Evolutionary conservation across 352 stramenopile genomes (phyloP).

Genomic region (Elongisporangium senticosum): DNA sequence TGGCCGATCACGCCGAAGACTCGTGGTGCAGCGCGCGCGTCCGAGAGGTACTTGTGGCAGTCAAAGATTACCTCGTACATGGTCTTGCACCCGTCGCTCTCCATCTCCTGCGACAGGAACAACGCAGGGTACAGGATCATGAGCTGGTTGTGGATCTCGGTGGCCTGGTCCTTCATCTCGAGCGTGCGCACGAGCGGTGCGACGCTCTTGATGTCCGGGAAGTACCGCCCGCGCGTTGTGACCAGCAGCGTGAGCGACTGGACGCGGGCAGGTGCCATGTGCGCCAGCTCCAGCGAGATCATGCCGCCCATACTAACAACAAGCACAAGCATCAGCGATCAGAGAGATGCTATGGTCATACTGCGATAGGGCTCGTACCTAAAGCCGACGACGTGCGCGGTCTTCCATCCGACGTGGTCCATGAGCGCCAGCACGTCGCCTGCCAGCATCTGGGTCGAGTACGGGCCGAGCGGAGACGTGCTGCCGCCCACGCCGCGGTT

Average conservation of each 20-base stretch:
- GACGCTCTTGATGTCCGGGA: slow-evolving; percentile 20
- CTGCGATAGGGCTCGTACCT: slow-evolving; percentile 8
- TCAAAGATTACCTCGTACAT: slow-evolving; percentile 26
- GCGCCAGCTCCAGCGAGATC: slow-evolving; percentile 40
- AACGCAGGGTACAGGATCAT: slow-evolving; percentile 22
- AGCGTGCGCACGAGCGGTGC: slow-evolving; percentile 27
- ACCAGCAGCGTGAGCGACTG: slow-evolving; percentile 38
- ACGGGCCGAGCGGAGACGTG: slow-evolving; percentile 25
- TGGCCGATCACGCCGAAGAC: slow-evolving; percentile 30
- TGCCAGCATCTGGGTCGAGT: slow-evolving; percentile 39
- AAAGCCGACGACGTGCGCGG: slow-evolving; percentile 31
- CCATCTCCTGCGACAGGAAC: slow-evolving; percentile 27
- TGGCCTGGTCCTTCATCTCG: slow-evolving; percentile 17
- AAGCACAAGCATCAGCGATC: neutral
- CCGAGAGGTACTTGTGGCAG: slow-evolving; percentile 26
- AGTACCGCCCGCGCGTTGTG: slow-evolving; percentile 26
- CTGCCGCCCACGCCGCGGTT: slow-evolving; percentile 40
- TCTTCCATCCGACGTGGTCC: slow-evolving; percentile 32
- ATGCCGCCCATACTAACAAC: slow-evolving; percentile 35
- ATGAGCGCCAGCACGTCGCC: slow-evolving; percentile 29
- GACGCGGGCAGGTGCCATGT: slow-evolving; percentile 24
- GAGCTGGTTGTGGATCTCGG: slow-evolving; percentile 26
- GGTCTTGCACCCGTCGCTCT: slow-evolving; percentile 11
- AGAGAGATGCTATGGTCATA: slow-evolving; percentile 5
- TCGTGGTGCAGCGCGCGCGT: slow-evolving; percentile 16